phyloP scores from a whole-genome alignment of 192 early-diverging fungal genomes.

The Coemansia sp. region DNA sequence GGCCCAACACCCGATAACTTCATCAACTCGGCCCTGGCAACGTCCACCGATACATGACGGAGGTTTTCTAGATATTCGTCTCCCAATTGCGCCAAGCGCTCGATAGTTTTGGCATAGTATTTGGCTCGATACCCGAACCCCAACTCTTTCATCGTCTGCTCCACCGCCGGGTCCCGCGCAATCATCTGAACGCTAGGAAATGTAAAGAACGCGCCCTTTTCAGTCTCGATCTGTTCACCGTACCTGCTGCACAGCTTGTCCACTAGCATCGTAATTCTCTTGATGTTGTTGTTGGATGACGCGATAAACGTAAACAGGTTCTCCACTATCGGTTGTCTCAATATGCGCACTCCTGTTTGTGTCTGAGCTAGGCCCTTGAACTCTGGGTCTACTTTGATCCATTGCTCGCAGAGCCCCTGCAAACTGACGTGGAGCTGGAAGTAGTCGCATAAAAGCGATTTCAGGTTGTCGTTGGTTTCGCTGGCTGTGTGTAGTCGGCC shows the following conservation, averaged over 20 bases:
- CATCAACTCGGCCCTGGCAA: slow-evolving; percentile 59
- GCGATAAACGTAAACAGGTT: slow-evolving; percentile 91
- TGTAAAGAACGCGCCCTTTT: slow-evolving; percentile 54
- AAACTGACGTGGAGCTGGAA: slow-evolving; percentile 80
- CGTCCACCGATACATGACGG: slow-evolving; percentile 58
- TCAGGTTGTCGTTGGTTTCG: slow-evolving; percentile 15
- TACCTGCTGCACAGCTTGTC: slow-evolving; percentile 42
- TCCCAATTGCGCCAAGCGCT: slow-evolving; percentile 52
- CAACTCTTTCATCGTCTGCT: slow-evolving; percentile 63
- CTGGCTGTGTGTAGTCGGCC: not conserved
- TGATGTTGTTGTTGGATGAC: slow-evolving; percentile 93
- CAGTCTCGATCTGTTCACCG: slow-evolving; percentile 25
- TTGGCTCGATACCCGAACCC: slow-evolving; percentile 97
- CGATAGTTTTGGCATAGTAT: slow-evolving; percentile 79
- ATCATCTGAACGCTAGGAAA: slow-evolving; percentile 69
- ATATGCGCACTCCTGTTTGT: slow-evolving; percentile 68
- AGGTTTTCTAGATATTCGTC: slow-evolving; percentile 65
- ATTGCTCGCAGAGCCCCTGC: slow-evolving; percentile 55
- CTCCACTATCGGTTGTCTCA: slow-evolving; percentile 86
- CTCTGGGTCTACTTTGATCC: slow-evolving; percentile 63
- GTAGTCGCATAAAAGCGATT: slow-evolving; percentile 62
- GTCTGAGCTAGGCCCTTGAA: slow-evolving; percentile 54
- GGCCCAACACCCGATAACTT: slow-evolving; percentile 85
- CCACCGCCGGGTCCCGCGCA: slow-evolving; percentile 55
- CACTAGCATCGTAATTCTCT: slow-evolving; percentile 70